A percentile compares a stretch with the other conserved stretches of the same genome.
Evolutionary conservation across 805 yeast genomes (phyloP).

Genomic region (Starmerella bombicola): DNA sequence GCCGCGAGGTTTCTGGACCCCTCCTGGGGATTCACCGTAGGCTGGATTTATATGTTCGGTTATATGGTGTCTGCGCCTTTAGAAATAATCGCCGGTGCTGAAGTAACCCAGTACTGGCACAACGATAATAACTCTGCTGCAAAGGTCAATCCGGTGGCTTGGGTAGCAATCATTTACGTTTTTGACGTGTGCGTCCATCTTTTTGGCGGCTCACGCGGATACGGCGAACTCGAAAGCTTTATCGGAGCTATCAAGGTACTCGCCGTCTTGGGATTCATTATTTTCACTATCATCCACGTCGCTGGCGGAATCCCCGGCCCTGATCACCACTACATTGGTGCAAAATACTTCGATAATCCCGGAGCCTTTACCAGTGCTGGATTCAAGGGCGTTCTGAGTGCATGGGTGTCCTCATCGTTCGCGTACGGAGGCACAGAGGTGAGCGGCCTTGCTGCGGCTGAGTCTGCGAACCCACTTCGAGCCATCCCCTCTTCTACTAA

Average conservation of each 20-base stretch:
- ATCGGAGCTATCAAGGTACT: constrained; percentile 45
- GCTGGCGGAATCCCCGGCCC: constrained; percentile 42
- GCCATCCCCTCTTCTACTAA: constrained; percentile 58
- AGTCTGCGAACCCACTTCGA: constrained; percentile 53
- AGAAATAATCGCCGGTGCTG: constrained; percentile 51
- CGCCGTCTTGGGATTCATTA: constrained; percentile 48
- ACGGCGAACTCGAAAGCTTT: constrained; percentile 55
- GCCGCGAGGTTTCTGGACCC: constrained; percentile 53
- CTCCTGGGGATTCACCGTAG: constrained; percentile 56
- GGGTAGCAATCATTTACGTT: constrained; percentile 45
- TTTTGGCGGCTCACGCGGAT: constrained; percentile 39
- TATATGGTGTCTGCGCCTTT: constrained; percentile 47
- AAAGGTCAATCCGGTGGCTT: constrained; percentile 38
- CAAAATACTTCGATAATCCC: constrained; percentile 54
- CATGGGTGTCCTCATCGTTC: constrained; percentile 51
- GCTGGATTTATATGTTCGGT: constrained; percentile 48
- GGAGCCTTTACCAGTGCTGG: constrained; percentile 53
- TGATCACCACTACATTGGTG: constrained; percentile 58
- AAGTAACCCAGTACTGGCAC: constrained; percentile 45
- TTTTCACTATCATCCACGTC: constrained; percentile 38
- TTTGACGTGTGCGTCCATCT: constrained; percentile 30
- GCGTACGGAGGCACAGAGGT: constrained; percentile 58
- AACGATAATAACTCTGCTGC: constrained; percentile 31
- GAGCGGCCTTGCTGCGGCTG: constrained; percentile 61
- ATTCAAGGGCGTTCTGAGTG: constrained; percentile 37